Percentiles rank a stretch among this genome's conserved stretches.
phyloP scores from a whole-genome alignment of 2,329 filamentous ascomycete genomes.

The Clonostachys sp. region DNA sequence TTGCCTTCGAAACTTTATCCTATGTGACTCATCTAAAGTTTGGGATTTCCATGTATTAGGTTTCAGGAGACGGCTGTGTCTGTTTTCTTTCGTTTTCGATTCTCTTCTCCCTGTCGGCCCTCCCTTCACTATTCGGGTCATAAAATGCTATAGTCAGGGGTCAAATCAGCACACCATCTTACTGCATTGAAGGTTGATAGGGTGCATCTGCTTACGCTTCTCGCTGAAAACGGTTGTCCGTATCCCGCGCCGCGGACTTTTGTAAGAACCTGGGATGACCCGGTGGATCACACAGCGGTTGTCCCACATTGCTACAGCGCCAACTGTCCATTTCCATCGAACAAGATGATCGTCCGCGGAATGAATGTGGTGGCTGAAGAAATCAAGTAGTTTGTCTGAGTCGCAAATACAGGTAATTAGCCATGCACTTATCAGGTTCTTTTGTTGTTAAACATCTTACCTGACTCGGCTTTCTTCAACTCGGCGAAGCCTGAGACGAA shows the following conservation, averaged over 20 bases:
- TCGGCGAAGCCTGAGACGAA: slow-evolving; percentile 80
- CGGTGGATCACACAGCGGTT: slow-evolving; percentile 27
- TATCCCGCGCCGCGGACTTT: not conserved
- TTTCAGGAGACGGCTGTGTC: too few species aligned
- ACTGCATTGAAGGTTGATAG: not conserved
- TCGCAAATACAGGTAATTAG: slow-evolving; percentile 5
- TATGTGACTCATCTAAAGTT: too few species aligned
- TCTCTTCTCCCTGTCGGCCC: not conserved
- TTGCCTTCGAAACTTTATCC: too few species aligned
- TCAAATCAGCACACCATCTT: not conserved
- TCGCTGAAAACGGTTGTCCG: slow-evolving; percentile 2
- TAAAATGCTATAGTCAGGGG: not conserved
- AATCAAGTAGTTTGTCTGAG: slow-evolving; percentile 36
- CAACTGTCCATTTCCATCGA: slow-evolving; percentile 43
- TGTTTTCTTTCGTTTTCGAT: too few species aligned
- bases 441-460: slow-evolving; percentile 68
- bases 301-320: slow-evolving; percentile 46
- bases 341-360: slow-evolving; percentile 44
- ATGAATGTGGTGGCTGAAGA: slow-evolving; percentile 39
- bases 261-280: slow-evolving; percentile 2
- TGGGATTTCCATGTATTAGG: too few species aligned
- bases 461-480: slow-evolving; percentile 82
- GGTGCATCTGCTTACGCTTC: slow-evolving; percentile 1
- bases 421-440: slow-evolving; percentile 26
- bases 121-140: slow-evolving; percentile 2